A percentile compares a stretch with the other conserved stretches of the same genome.
These are phyloP conservation scores for Microthyrium microscopicum DNA, from an alignment of 2,329 filamentous ascomycete genomes.

Conservation along the genomic window DNA sequence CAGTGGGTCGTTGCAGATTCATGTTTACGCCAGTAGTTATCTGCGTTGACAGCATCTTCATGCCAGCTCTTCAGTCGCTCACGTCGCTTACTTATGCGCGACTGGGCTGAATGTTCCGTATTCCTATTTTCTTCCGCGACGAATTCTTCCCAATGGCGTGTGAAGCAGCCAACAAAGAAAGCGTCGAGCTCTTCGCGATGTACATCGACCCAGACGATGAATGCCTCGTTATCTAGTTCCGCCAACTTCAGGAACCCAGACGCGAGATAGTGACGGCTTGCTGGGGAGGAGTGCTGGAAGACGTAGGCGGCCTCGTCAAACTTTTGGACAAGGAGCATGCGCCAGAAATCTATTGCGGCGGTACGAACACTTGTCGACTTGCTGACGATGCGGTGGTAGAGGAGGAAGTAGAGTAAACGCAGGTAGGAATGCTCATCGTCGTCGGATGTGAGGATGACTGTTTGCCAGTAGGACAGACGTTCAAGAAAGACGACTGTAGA, in stretches of 20 bases:
- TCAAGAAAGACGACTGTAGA: conserved; percentile 51
- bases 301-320: conserved; percentile 63
- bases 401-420: conserved; percentile 75
- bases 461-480: conserved; percentile 90
- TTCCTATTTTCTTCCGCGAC: conserved; percentile 65
- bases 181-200: conserved; percentile 63
- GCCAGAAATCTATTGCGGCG: conserved; percentile 68
- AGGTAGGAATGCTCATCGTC: conserved; percentile 68
- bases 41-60: conserved; percentile 44
- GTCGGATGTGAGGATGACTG: conserved; percentile 64
- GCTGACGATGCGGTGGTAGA: conserved; percentile 78
- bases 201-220: conserved; percentile 74
- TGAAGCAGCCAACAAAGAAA: conserved; percentile 68
- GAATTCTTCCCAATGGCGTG: conserved; percentile 76
- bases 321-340: conserved; percentile 88
- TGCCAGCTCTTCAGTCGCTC: conserved; percentile 75
- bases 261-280: conserved; percentile 54
- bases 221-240: conserved; percentile 76
- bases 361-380: conserved; percentile 48
- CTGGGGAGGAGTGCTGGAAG: conserved; percentile 52
- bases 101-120: conserved; percentile 58
- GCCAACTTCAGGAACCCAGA: conserved; percentile 69
- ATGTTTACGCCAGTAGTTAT: conserved; percentile 63
- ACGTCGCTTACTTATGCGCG: conserved; percentile 55
- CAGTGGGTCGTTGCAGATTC: conserved; percentile 76